These are phyloP conservation scores for Corynespora cassiicola DNA, from an alignment of 2,329 filamentous ascomycete species.

Conservation along the genomic window DNA sequence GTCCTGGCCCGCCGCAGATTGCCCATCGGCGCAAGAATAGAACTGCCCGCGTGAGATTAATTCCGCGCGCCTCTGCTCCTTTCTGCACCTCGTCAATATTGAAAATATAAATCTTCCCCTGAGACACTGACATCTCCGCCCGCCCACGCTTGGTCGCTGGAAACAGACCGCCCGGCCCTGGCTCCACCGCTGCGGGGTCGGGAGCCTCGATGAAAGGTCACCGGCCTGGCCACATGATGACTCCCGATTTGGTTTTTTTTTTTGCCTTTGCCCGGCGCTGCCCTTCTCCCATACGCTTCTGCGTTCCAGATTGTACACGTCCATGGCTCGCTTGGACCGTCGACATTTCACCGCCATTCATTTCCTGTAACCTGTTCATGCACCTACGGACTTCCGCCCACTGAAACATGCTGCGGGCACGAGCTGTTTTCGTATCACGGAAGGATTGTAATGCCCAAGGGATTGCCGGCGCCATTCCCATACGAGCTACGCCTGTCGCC, in stretches of 20 bases:
- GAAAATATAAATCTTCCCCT: constrained; percentile 22
- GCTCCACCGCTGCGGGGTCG: constrained; percentile 9
- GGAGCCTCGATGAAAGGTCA: no score
- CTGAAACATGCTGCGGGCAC: constrained; percentile 16
- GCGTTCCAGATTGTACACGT: not conserved
- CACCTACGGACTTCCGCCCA: constrained; percentile 12
- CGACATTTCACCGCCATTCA: constrained; percentile 1
- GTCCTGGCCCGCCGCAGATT: constrained; percentile 12
- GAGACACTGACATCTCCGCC: constrained; percentile 25
- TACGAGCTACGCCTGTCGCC: constrained; percentile 11
- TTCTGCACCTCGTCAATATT: constrained; percentile 13
- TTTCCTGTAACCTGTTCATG: constrained; percentile 16
- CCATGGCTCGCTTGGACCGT: not conserved
- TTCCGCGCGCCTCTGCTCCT: constrained; percentile 9
- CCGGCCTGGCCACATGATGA: constrained; percentile 2
- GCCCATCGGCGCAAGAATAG: constrained; percentile 19
- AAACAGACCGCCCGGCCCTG: constrained; percentile 16
- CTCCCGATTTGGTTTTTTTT: constrained; percentile 6
- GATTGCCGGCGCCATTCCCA: constrained; percentile 8
- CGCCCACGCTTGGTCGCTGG: constrained; percentile 18
- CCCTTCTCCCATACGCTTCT: not conserved
- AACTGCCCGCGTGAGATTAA: constrained; percentile 22
- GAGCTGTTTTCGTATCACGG: constrained; percentile 7
- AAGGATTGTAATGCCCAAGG: constrained; percentile 6
- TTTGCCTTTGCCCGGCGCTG: no score